Conservation (phyloP, 2,329 filamentous ascomycete species). For the Hypoxylon sp. region DNA sequence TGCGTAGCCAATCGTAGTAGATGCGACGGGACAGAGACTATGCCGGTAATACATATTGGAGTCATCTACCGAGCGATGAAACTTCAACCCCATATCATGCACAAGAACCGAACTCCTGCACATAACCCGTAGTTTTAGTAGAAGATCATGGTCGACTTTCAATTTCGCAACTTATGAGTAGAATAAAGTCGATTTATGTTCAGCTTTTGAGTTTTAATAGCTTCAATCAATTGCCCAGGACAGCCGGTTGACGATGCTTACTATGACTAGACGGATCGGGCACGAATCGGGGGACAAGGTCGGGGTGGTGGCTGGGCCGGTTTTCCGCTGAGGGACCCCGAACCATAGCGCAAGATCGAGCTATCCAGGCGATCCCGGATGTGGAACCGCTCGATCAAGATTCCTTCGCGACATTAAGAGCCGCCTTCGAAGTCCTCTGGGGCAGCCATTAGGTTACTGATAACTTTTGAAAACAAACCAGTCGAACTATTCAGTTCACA, state of each 20-base stretch:
- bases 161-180: neutral
- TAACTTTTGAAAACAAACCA: neutral
- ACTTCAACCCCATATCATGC: conserved; percentile 25
- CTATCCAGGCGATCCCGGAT: neutral
- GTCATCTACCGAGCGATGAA: conserved; percentile 34
- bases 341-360: conserved; percentile 14
- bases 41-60: conserved; percentile 2
- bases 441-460: too few relatives aligned
- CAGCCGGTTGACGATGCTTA: conserved; percentile 31
- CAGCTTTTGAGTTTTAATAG: neutral
- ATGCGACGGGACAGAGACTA: neutral
- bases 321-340: conserved; percentile 12
- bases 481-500: neutral
- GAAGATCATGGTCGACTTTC: neutral
- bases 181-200: conserved; percentile 1
- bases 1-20: conserved; percentile 20
- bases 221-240: conserved; percentile 3
- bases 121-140: neutral
- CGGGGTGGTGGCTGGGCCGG: conserved; percentile 5
- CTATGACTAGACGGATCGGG: conserved; percentile 21
- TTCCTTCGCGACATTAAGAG: conserved; percentile 2
- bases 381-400: conserved; percentile 9
- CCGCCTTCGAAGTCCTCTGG: neutral
- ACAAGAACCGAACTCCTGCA: neutral
- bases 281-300: conserved; percentile 3